These are phyloP conservation scores for Aspergillus haitiensis DNA, from an alignment of 495 filamentous ascomycete genomes.

Conservation along the genomic window DNA sequence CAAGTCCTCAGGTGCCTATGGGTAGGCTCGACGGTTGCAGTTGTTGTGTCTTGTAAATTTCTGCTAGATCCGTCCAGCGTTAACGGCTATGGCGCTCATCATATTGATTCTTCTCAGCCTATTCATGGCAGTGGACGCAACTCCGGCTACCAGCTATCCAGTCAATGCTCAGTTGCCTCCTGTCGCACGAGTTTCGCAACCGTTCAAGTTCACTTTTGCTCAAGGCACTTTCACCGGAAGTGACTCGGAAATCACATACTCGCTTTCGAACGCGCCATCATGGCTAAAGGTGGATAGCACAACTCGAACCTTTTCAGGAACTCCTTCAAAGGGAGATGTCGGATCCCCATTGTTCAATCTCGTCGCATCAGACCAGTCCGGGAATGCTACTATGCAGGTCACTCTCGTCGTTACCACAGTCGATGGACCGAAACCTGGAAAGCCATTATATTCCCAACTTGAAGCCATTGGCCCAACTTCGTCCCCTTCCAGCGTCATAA, in stretches of 20 bases:
- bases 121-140: conserved; percentile 40
- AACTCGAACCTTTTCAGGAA: conserved; percentile 63
- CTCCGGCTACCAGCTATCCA: conserved; percentile 59
- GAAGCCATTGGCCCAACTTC: conserved; percentile 46
- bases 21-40: conserved; percentile 8
- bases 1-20: conserved; percentile 10
- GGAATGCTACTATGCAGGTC: conserved; percentile 56
- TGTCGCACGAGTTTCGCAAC: conserved; percentile 63
- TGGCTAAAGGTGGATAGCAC: conserved; percentile 70
- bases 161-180: conserved; percentile 77
- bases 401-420: conserved; percentile 63
- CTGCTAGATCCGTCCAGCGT: conserved; percentile 19
- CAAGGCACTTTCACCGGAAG: conserved; percentile 63
- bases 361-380: conserved; percentile 60
- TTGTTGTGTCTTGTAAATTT: conserved; percentile 21
- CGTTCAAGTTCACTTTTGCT: conserved; percentile 68
- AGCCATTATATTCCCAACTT: conserved; percentile 49
- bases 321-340: conserved; percentile 56
- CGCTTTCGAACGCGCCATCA: conserved; percentile 58
- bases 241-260: conserved; percentile 56
- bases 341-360: conserved; percentile 57
- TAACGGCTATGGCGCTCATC: conserved; percentile 34
- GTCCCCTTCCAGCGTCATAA: conserved; percentile 45
- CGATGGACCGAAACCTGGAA: conserved; percentile 50
- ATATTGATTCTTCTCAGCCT: conserved; percentile 35